phyloP scores from a whole-genome alignment of 352 stramenopile species.

The Phytophthora quininea region DNA sequence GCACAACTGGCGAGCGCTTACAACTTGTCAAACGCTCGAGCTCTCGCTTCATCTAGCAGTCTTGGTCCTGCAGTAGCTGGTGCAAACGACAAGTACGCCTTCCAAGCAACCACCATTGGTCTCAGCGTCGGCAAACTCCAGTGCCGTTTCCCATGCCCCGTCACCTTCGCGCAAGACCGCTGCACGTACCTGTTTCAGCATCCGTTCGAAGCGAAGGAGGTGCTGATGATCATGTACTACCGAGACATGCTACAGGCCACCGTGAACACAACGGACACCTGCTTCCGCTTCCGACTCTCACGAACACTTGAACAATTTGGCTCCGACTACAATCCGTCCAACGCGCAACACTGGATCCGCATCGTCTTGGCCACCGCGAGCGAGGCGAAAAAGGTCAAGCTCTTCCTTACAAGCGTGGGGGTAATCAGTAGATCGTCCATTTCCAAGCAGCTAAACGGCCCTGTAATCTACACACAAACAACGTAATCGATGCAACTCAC shows the following conservation, averaged over 20 bases:
- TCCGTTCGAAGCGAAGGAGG: slow-evolving; percentile 66
- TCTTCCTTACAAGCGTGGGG: slow-evolving; percentile 33
- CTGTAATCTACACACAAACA: slow-evolving; percentile 25
- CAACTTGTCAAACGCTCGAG: slow-evolving; percentile 33
- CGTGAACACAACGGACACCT: slow-evolving; percentile 44
- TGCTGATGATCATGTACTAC: slow-evolving; percentile 83
- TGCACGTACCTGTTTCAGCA: slow-evolving; percentile 79
- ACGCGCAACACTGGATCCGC: slow-evolving; percentile 60
- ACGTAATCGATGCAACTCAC: slow-evolving; percentile 13
- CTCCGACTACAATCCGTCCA: slow-evolving; percentile 62
- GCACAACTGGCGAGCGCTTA: slow-evolving; percentile 50
- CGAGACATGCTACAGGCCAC: slow-evolving; percentile 63
- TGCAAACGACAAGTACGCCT: slow-evolving; percentile 17
- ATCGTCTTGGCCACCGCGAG: slow-evolving; percentile 57
- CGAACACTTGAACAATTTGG: slow-evolving; percentile 63
- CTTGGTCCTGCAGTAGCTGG: not conserved
- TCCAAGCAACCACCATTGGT: slow-evolving; percentile 54
- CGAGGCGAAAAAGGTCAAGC: slow-evolving; percentile 51
- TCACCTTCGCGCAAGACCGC: slow-evolving; percentile 50
- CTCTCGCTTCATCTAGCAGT: slow-evolving; percentile 6
- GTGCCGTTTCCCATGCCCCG: slow-evolving; percentile 68
- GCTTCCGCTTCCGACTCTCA: slow-evolving; percentile 56
- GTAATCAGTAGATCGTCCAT: slow-evolving; percentile 13
- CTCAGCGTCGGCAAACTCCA: slow-evolving; percentile 60
- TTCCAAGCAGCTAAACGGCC: slow-evolving; percentile 4